A percentile compares a stretch with the other conserved stretches of the same genome.
Conservation (phyloP, 2,329 filamentous ascomycete genomes). For the Zopfia rhizophila region DNA sequence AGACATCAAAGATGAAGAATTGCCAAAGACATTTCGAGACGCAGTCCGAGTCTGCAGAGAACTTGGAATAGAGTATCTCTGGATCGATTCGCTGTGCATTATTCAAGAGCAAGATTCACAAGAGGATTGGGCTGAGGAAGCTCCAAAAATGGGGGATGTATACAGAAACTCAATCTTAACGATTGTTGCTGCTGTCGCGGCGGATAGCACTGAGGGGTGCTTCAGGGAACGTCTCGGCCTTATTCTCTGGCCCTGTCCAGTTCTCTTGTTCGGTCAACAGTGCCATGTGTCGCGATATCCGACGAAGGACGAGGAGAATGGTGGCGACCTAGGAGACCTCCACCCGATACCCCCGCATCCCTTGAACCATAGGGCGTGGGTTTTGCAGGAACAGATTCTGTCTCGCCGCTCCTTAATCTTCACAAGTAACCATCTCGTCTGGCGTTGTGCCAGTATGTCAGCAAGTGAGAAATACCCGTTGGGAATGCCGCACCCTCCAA, state of each 20-base stretch:
- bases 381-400: no score
- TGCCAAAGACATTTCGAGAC: slow-evolving; percentile 25
- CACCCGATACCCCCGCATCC: no score
- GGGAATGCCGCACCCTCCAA: no score
- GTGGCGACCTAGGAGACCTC: no score
- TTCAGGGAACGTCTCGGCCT: no score
- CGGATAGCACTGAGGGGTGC: slow-evolving; percentile 3
- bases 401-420: no score
- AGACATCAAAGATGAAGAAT: slow-evolving; percentile 6
- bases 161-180: slow-evolving; percentile 21
- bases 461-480: no score
- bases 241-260: neutral
- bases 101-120: slow-evolving; percentile 29
- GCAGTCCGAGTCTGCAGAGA: slow-evolving; percentile 20
- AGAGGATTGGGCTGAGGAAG: slow-evolving; percentile 22
- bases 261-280: neutral
- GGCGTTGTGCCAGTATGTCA: no score
- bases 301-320: no score
- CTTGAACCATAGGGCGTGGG: no score
- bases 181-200: slow-evolving; percentile 4
- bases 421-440: no score
- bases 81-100: slow-evolving; percentile 36
- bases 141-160: slow-evolving; percentile 18
- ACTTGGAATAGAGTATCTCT: slow-evolving; percentile 29
- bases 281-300: no score